These are phyloP conservation scores for Pseudogymnoascus sp. DNA, from an alignment of 2,329 filamentous ascomycete genomes.

Conservation along the genomic window DNA sequence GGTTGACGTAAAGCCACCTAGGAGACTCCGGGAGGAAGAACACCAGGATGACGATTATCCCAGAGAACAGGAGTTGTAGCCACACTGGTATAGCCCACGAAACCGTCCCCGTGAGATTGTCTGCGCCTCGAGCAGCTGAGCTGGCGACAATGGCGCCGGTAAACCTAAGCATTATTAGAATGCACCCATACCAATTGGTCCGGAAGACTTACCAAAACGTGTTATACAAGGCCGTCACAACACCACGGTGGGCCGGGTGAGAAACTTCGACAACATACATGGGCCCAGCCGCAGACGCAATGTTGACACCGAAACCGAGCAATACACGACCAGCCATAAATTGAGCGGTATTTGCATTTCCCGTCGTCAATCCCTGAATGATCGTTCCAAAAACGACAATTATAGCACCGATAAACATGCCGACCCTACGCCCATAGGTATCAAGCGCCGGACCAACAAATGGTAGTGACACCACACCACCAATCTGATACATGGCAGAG, in stretches of 20 bases:
- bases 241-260: slow-evolving; percentile 38
- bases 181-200: background rate
- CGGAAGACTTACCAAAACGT: slow-evolving; percentile 19
- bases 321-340: slow-evolving; percentile 52
- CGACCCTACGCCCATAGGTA: slow-evolving; percentile 37
- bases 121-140: slow-evolving; percentile 44
- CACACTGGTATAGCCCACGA: slow-evolving; percentile 44
- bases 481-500: slow-evolving; percentile 44
- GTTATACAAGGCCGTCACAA: slow-evolving; percentile 29
- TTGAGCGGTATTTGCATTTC: slow-evolving; percentile 29
- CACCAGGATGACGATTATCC: slow-evolving; percentile 36
- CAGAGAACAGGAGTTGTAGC: slow-evolving; percentile 43
- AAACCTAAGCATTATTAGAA: slow-evolving; percentile 33
- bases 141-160: slow-evolving; percentile 46
- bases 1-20: slow-evolving; percentile 34
- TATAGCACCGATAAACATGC: slow-evolving; percentile 39
- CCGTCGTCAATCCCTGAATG: slow-evolving; percentile 31
- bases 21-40: slow-evolving; percentile 41
- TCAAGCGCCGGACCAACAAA: slow-evolving; percentile 40
- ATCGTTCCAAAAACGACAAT: slow-evolving; percentile 38
- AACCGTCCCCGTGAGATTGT: slow-evolving; percentile 30
- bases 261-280: slow-evolving; percentile 41
- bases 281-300: slow-evolving; percentile 38
- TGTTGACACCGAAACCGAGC: slow-evolving; percentile 47
- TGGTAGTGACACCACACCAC: slow-evolving; percentile 38